Conservation (phyloP, 2,329 filamentous ascomycete genomes). For the Colletotrichum orbiculare region DNA sequence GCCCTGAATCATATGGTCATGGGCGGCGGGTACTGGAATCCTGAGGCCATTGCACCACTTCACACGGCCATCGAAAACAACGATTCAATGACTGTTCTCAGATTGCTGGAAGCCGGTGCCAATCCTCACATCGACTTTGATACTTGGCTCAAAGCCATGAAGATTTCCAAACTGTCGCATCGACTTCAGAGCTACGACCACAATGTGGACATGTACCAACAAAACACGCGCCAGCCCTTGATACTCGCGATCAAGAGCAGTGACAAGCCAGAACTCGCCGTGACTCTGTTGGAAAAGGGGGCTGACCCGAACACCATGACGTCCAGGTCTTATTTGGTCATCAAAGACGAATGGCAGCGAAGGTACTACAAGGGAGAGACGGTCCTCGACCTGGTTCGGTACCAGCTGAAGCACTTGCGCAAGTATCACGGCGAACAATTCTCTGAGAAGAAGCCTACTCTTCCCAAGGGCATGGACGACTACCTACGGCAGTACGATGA, state of each 20-base stretch:
- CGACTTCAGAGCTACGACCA: constrained; percentile 54
- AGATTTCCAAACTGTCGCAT: constrained; percentile 54
- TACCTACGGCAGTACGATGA: constrained; percentile 63
- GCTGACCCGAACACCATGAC: constrained; percentile 74
- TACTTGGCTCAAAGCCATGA: constrained; percentile 69
- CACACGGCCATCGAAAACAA: constrained; percentile 66
- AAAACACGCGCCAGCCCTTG: constrained; percentile 71
- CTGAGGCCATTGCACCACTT: constrained; percentile 60
- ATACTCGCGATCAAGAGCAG: constrained; percentile 67
- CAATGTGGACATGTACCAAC: constrained; percentile 61
- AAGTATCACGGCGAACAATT: constrained; percentile 52
- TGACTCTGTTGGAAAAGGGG: constrained; percentile 70
- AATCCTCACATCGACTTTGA: constrained; percentile 70
- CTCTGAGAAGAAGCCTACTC: constrained; percentile 42
- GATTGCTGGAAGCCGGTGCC: constrained; percentile 73
- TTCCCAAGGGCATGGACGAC: constrained; percentile 54
- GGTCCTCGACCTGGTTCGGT: constrained; percentile 70
- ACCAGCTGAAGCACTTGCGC: constrained; percentile 61
- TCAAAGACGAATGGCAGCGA: constrained; percentile 47
- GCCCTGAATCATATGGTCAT: constrained; percentile 75
- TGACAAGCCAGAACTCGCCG: constrained; percentile 58
- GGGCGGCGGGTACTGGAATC: constrained; percentile 45
- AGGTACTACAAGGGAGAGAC: constrained; percentile 54
- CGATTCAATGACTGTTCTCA: constrained; percentile 64
- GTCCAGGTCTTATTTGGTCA: constrained; percentile 46